These are phyloP conservation scores for Hypoxylon sp. DNA, from an alignment of 2,329 filamentous ascomycete genomes.

Conservation along the genomic window DNA sequence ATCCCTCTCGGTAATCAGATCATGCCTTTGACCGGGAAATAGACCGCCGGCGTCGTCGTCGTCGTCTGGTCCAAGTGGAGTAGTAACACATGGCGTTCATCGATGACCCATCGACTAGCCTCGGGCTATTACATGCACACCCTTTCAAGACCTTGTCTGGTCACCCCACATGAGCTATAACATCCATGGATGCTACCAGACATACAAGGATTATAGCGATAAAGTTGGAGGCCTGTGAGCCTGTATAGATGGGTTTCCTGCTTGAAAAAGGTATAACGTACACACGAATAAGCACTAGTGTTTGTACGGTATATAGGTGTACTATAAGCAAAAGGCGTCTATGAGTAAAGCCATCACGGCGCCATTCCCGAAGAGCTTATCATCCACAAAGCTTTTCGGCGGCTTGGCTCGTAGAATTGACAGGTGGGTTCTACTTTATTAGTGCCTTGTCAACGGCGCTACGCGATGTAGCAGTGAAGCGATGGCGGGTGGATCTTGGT, in stretches of 20 bases:
- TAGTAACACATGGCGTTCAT: slow-evolving; percentile 14
- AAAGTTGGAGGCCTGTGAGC: slow-evolving; percentile 30
- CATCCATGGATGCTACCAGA: neutral
- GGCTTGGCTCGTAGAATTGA: slow-evolving; percentile 13
- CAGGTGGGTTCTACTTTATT: slow-evolving; percentile 27
- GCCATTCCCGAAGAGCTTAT: slow-evolving; percentile 11
- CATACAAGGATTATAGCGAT: slow-evolving; percentile 26
- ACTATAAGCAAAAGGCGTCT: slow-evolving; percentile 15
- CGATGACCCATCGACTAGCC: slow-evolving; percentile 11
- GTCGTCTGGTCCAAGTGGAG: slow-evolving; percentile 16
- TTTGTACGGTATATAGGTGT: slow-evolving; percentile 19
- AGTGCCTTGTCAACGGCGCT: slow-evolving; percentile 17
- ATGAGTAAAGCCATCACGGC: slow-evolving; percentile 15
- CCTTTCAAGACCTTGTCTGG: slow-evolving; percentile 6
- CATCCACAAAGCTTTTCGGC: neutral
- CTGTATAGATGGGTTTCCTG: slow-evolving; percentile 8
- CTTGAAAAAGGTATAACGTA: slow-evolving; percentile 22
- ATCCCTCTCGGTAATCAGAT: slow-evolving; percentile 14
- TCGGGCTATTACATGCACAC: slow-evolving; percentile 21
- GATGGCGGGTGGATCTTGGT: slow-evolving; percentile 20
- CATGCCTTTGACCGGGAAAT: slow-evolving; percentile 33
- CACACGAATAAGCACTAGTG: slow-evolving; percentile 1
- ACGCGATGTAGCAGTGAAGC: slow-evolving; percentile 10
- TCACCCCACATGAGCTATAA: slow-evolving; percentile 19
- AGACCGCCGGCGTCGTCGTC: slow-evolving; percentile 14